Base-by-base conservation (phyloP, 306 rosid species). In the Pyrus betulifolia region DNA sequence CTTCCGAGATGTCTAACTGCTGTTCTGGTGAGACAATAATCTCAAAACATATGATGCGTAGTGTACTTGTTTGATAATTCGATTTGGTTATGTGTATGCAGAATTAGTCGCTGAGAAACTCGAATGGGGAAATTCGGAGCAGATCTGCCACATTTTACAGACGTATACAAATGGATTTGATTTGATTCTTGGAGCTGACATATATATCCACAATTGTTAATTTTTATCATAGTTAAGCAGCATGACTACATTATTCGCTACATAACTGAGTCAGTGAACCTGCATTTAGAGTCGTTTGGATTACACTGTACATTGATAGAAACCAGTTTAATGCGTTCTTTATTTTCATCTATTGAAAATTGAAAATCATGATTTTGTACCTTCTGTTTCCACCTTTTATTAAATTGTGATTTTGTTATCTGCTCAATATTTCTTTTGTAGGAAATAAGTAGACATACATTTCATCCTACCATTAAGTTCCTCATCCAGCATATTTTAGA, bases 131-230 rank as follows among this genome's bases (percentile, higher is more conserved):
- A 90, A 87, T 79, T 72, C 88, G 51, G 88, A 77, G 80, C 96
- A 91, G 74, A 81, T 91, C 62, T 75, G 79, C 74, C 84, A 78
- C 75, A 86, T 94, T 75, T 85, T 91, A 73, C 83, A 83, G 61
- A 82, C 84, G 11, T 72, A 89, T 88, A 82, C 96, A 3, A 82
- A 86, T 52, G 93, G 98, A 58, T 89, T 94, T 33, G 93, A 91
- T 77, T 78, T 90, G 67, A 82, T 94, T 81, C 98, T 94, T 65
- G 98, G 98, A 83, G 98, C 97, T 73, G 97, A 94, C 78, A 94
- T 94, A 0, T 94, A 94, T 94, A 91, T 94, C 98, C 97, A 46
- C 33, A 75, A 27, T 25, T 25, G 65, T 67, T 57, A 31, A 30
- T 80, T 55, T 74, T 61, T 79, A 44, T 75, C 51, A 44, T 73